Conservation (phyloP, 2,329 filamentous ascomycete genomes). For the Diaporthe sp. region DNA sequence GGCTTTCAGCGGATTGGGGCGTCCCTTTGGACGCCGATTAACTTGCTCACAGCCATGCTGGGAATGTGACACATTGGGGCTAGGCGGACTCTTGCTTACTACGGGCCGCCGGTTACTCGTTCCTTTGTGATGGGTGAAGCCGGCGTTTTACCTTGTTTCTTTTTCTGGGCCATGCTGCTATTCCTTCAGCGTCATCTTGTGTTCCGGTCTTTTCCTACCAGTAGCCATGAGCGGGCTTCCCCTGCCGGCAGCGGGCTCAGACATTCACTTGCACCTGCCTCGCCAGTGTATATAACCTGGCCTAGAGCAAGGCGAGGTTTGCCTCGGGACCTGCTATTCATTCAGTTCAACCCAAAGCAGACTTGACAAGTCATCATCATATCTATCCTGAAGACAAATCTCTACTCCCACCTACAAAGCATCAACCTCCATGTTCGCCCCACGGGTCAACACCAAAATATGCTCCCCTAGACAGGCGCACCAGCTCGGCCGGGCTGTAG, state of each 20-base stretch:
- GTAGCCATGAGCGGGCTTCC: neutral
- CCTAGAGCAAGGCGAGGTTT: neutral
- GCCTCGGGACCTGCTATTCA: neutral
- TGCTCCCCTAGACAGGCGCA: constrained; percentile 43
- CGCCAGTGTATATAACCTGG: neutral
- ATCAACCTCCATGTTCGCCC: constrained; percentile 42
- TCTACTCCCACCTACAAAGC: neutral
- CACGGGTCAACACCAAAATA: constrained; percentile 40
- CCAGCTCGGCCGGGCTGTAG: constrained; percentile 40
- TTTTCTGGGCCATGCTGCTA: constrained; percentile 6
- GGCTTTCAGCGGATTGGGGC: neutral
- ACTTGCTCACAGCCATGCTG: neutral
- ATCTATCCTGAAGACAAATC: neutral
- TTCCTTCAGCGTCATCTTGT: constrained; percentile 19
- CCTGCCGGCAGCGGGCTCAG: neutral
- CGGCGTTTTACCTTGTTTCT: constrained; percentile 23
- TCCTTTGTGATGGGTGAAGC: constrained; percentile 10
- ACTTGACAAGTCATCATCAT: constrained; percentile 1
- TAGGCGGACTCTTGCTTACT: constrained; percentile 8
- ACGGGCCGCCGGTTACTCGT: neutral
- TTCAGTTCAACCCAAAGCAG: neutral
- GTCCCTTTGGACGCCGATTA: neutral
- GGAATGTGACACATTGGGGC: neutral
- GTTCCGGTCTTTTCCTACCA: constrained; percentile 1
- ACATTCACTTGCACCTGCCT: neutral